phyloP scores from a whole-genome alignment of 208 protist genomes.

The Novymonas esmeraldas region DNA sequence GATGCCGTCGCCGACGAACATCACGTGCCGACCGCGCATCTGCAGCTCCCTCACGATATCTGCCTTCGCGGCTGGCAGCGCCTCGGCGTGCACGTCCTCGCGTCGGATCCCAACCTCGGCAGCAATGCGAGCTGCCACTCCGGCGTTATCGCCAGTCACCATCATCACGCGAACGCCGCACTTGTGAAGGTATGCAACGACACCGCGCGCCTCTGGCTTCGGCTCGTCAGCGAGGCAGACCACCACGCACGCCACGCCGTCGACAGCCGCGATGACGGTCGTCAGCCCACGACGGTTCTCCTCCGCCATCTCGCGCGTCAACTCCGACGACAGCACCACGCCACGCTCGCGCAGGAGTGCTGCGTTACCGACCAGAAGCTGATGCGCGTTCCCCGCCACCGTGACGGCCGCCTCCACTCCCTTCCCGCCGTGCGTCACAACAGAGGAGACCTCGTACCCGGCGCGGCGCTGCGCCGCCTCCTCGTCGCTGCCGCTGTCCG shows the following conservation, averaged over 20 bases:
- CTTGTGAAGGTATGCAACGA: conserved; percentile 68
- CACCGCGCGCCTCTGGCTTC: conserved; percentile 82
- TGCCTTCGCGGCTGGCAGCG: conserved; percentile 85
- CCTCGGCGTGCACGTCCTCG: conserved; percentile 73
- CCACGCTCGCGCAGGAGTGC: conserved; percentile 43
- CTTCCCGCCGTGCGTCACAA: conserved; percentile 48
- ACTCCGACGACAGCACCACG: conserved; percentile 32
- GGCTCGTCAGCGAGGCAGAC: conserved; percentile 85
- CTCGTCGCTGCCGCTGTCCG: background rate
- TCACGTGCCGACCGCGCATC: conserved; percentile 38
- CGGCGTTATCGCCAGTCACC: conserved; percentile 86
- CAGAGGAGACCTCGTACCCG: conserved; percentile 36
- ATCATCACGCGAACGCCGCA: conserved; percentile 58
- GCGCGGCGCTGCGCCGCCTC: conserved; percentile 4
- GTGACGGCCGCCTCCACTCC: conserved; percentile 54
- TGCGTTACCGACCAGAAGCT: conserved; percentile 83
- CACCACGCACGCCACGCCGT: conserved; percentile 47
- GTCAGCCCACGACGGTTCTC: conserved; percentile 50
- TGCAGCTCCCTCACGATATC: conserved; percentile 82
- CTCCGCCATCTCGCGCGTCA: conserved; percentile 32
- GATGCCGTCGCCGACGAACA: conserved; percentile 93
- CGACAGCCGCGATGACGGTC: conserved; percentile 81
- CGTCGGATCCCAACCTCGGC: conserved; percentile 73
- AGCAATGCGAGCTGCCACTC: conserved; percentile 67
- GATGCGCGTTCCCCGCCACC: conserved; percentile 17